Evolutionary conservation across 2,329 filamentous ascomycete genomes (phyloP), one percentile per base, ranked within the genome.

Genomic region (Hypoxylon sp.): DNA sequence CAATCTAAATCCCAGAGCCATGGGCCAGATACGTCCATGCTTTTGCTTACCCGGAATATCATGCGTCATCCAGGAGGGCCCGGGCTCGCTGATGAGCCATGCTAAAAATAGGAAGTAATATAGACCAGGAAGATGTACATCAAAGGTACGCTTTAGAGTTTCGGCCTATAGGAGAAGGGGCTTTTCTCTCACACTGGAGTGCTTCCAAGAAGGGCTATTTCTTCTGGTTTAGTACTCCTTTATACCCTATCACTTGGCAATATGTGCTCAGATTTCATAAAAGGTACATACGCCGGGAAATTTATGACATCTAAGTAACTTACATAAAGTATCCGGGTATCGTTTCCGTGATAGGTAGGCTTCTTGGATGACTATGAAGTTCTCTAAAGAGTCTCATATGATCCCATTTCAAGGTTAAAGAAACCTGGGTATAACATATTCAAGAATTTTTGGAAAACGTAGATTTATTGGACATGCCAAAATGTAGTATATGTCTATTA

Each of bases 31-130:
- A 44, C 39, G 17, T 44, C 17, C 39, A 17, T 44, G 39, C n/a
- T 10, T 44, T 3, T 44, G 39, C 22, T 44, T 44, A 44, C 39
- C 39, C 39, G 39, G 39, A 22, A 22, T 44, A 11, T 44, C 39
- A 22, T 4, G 5, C 10, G 11, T 22, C n/a, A 22, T 44, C 9
- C 17, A 22, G 39, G 17, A 44, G 3, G 17, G 4, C 17, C 6
- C 10, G 8, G 4, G 39, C 8, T 22, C 17, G 8, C 14, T 11
- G 17, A 22, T 44, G 39, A 10, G 9, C 19, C 9, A 22, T 22
- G n/a, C 39, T 44, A 44, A 19, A 44, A 44, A 44, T 44, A 44
- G 39, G 9, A 17, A 44, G 11, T 22, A 44, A 44, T 44, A 44
- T 44, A 44, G 39, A 11, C n/a, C 17, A 44, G 39, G 39, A 10